Evolutionary conservation across 2,329 filamentous ascomycete genomes (phyloP), one percentile per base, ranked within the genome.

Genomic region (Penicillium polonicum): DNA sequence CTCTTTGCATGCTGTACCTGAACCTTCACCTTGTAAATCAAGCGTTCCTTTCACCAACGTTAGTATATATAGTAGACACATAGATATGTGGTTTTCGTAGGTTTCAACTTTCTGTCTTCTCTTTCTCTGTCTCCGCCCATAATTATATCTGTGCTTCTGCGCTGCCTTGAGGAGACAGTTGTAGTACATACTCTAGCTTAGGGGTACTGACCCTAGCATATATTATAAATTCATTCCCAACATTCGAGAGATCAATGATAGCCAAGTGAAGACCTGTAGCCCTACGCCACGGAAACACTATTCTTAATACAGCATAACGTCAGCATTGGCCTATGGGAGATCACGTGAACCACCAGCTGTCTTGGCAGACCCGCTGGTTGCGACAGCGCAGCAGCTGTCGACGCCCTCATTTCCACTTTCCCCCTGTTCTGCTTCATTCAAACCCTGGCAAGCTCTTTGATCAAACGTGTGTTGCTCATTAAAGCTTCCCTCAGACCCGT

Each of bases 351-450:
- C 2, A 8, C 12, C 12, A 21, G 17, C 5, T 21, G 19, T 10
- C 68, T 72, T 72, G 70, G 70, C 68, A 62, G 69, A 72, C 67
- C 70, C 70, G 69, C 70, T 62, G 66, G 64, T 68, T 71, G 68
- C 70, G 68, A 70, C 69, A 56, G 60, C 64, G 60, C 62, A 64
- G 65, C 64, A 60, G 58, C 56, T 64, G 52, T 57, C 56, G 55
- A 63, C 64, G 62, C 63, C 59, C 41, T 52, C 50, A 36, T 61
- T 60, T 51, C 50, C 52, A 48, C 45, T 51, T 45, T 27, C 52
- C 61, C 63, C 63, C 60, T 61, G 55, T 60, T 62, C 55, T 52
- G 36, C 50, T 43, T 48, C 41, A 25, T 36, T 57, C 41, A 60
- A 53, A 52, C 53, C 64, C 57, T 58, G 52, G 57, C 59, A 25